These are phyloP conservation scores for Arthroderma sp. DNA, from an alignment of 2,329 filamentous ascomycete genomes.

Conservation along the genomic window DNA sequence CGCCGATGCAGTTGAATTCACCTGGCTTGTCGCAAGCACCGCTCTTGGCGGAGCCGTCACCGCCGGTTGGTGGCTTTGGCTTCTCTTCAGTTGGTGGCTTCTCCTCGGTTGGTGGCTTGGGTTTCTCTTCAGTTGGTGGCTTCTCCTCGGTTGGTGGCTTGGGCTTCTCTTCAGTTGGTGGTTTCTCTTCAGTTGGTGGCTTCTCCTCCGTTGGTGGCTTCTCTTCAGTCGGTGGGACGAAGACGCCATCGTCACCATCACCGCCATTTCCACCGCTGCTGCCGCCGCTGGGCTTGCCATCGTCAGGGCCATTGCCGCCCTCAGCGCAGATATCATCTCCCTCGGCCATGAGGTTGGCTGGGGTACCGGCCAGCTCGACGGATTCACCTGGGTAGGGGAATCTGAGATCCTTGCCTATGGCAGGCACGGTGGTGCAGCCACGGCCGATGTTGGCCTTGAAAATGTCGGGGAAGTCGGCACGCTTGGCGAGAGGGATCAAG, in stretches of 20 bases:
- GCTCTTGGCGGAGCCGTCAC: constrained; percentile 5
- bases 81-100: too few relatives aligned
- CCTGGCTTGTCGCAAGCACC: constrained; percentile 40
- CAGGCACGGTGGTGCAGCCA: constrained; percentile 42
- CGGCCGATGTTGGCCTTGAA: constrained; percentile 56
- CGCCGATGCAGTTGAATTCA: constrained; percentile 45
- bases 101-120: too few relatives aligned
- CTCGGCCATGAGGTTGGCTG: constrained; percentile 22
- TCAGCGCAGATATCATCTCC: constrained; percentile 19
- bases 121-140: too few relatives aligned
- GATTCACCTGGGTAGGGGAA: constrained; percentile 56
- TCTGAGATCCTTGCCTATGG: constrained; percentile 42
- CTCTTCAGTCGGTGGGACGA: too few relatives aligned
- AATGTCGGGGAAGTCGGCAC: constrained; percentile 56
- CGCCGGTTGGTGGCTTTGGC: background rate
- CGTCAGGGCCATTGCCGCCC: constrained; percentile 19
- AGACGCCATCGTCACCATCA: constrained; percentile 5
- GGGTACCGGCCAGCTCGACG: constrained; percentile 37
- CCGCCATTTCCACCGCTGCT: constrained; percentile 12
- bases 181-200: too few relatives aligned
- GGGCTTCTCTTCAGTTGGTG: too few relatives aligned
- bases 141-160: too few relatives aligned
- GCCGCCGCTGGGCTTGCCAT: constrained; percentile 17
- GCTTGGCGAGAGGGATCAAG: constrained; percentile 33
- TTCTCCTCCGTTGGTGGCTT: too few relatives aligned